Percentiles rank a stretch among this genome's conserved stretches.
phyloP scores from a whole-genome alignment of 345 rosid species.

The Stellera chamaejasme region DNA sequence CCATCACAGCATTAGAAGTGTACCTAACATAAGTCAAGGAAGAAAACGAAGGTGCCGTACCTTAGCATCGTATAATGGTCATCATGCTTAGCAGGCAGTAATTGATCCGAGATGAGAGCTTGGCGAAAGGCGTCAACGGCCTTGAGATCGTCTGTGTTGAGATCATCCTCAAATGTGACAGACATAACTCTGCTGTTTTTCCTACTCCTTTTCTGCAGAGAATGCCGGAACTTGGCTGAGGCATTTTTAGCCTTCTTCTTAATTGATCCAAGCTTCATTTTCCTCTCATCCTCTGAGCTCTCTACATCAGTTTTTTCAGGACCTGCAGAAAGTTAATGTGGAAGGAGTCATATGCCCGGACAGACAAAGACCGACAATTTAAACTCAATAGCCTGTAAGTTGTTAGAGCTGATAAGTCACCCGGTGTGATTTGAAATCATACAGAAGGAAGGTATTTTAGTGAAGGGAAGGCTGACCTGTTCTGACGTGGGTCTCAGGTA shows the following conservation, averaged over 20 bases:
- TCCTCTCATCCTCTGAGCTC: slow-evolving; percentile 55
- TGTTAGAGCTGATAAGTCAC: neutral
- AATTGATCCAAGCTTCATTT: slow-evolving; percentile 51
- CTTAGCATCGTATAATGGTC: slow-evolving; percentile 82
- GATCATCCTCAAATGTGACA: slow-evolving; percentile 46
- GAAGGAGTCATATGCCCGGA: neutral
- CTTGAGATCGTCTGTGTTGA: slow-evolving; percentile 68
- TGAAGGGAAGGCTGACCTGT: slow-evolving; percentile 1
- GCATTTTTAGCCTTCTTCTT: slow-evolving; percentile 81
- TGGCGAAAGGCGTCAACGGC: slow-evolving; percentile 85
- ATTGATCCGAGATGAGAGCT: slow-evolving; percentile 69
- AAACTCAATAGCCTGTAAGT: neutral
- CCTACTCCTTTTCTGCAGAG: slow-evolving; percentile 57
- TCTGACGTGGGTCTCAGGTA: slow-evolving; percentile 5
- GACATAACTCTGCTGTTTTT: slow-evolving; percentile 62
- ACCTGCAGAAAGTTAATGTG: slow-evolving; percentile 13
- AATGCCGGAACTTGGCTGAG: slow-evolving; percentile 66
- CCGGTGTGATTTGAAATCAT: neutral
- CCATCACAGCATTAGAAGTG: too few relatives aligned
- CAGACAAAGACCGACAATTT: neutral
- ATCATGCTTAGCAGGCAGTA: slow-evolving; percentile 68
- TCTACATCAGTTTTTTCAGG: slow-evolving; percentile 32
- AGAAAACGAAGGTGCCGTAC: slow-evolving; percentile 16
- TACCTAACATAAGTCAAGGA: neutral
- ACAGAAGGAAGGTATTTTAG: neutral